Base-by-base conservation (phyloP, 2,329 filamentous ascomycete species). In the Scedosporium boydii region DNA sequence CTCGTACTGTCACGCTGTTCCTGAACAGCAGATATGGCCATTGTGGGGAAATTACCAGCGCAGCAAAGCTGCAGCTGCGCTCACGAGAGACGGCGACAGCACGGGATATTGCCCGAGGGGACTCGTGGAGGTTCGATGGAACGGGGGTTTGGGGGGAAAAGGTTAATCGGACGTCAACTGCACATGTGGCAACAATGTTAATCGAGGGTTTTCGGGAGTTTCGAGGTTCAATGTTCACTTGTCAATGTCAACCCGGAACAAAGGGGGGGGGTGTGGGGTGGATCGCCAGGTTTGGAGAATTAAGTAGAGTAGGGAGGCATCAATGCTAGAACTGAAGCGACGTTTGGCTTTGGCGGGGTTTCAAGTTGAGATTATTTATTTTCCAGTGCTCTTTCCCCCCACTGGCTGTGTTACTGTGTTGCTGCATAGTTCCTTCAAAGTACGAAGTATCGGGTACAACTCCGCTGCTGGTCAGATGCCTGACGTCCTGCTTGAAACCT, bases 11-110 rank as follows among this genome's bases (percentile, higher is more conserved):
- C 71, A 61, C 87, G 88, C 81, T 96, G 91, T 71, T 92, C 87
- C 72, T 92, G 87, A 71, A 96, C 88, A 70, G 93, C 85, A 67
- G 92, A 96, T 75, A 89, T 80, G 70, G 86, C 88, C 91, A 96
- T 96, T 70, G 75, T 87, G 80, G 76, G 74, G 73, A 65, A 65
- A 66, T 64, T 66, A 66, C 64, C 60, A 64, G 64, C 64, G 58
- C 58, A 63, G 62, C 62, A 51, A 14, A 23, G 64, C 41, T 6
- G 41, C 18, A 26, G 58, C 29, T 34, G 55, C 55, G 27, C 55
- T 58, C 27, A 26, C 51, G 21, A 29, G 51, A 23, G 51, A 23
- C 4, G 44, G 18, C 44, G 44, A 48, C 44, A 48, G 16, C 44
- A 48, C 44, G 18, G 44, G 44, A 18, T 48, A 10, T 14, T n/a